phyloP scores from a whole-genome alignment of 208 protist genomes.

The Crithidia sp. region DNA sequence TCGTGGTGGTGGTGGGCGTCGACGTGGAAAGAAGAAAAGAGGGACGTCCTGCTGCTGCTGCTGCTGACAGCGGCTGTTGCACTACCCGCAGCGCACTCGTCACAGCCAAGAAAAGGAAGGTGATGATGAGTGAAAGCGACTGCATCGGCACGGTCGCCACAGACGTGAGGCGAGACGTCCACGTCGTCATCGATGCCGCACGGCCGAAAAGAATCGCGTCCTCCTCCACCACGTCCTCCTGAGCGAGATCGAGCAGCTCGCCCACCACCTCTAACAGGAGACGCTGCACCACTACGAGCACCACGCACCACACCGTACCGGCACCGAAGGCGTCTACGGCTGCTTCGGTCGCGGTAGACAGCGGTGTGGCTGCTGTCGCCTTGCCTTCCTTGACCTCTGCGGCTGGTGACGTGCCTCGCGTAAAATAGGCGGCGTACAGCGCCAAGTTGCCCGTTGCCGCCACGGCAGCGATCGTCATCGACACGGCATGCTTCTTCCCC shows the following conservation, averaged over 20 bases:
- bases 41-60: not conserved
- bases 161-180: constrained; percentile 19
- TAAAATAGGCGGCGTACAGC: constrained; percentile 20
- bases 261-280: constrained; percentile 14
- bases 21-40: not conserved
- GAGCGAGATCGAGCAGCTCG: constrained; percentile 15
- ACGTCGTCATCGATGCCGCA: constrained; percentile 18
- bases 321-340: not conserved
- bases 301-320: constrained; percentile 11
- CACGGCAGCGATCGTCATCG: not conserved
- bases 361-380: no score
- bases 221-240: constrained; percentile 55
- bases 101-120: constrained; percentile 13
- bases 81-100: constrained; percentile 11
- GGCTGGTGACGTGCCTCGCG: not conserved
- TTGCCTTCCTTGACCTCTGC: no score
- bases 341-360: not conserved
- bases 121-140: constrained; percentile 31
- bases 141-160: constrained; percentile 29
- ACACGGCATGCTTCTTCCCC: constrained; percentile 13
- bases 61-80: not conserved
- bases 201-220: constrained; percentile 67
- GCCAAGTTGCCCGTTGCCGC: not conserved
- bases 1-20: not conserved
- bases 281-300: constrained; percentile 23